These are phyloP conservation scores for Wickerhamomyces kurtzmanii DNA, from an alignment of 805 yeast genomes.

Conservation along the genomic window DNA sequence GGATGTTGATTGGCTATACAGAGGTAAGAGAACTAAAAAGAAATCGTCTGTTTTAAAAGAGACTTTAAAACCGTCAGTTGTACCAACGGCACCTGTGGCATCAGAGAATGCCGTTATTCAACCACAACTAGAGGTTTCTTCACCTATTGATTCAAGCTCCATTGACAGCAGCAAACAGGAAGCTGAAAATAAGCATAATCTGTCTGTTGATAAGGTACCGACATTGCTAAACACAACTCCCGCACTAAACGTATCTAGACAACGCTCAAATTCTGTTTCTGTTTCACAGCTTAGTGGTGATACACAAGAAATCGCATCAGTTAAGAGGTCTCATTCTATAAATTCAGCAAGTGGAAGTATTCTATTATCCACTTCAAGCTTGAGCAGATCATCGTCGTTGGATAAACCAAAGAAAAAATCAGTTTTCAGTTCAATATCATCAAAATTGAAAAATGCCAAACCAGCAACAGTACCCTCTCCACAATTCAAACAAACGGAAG, in stretches of 20 bases:
- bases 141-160: conserved; percentile 4
- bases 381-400: conserved; percentile 12
- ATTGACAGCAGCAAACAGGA: conserved; percentile 5
- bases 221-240: conserved; percentile 5
- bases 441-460: conserved; percentile 14
- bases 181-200: not conserved
- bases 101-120: not conserved
- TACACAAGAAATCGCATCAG: not conserved
- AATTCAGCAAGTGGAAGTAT: conserved; percentile 1
- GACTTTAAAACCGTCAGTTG: conserved; percentile 4
- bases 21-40: conserved; percentile 52
- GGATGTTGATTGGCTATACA: conserved; percentile 78
- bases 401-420: conserved; percentile 12
- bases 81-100: conserved; percentile 1
- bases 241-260: conserved; percentile 12
- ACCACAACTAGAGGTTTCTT: conserved; percentile 5
- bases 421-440: conserved; percentile 17
- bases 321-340: not conserved
- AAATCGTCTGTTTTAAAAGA: conserved; percentile 15
- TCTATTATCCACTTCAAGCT: not conserved
- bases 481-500: not conserved
- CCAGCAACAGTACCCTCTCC: not conserved
- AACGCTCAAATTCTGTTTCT: conserved; percentile 15
- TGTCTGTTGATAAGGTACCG: conserved; percentile 2
- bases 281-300: conserved; percentile 1